Percentiles rank a stretch among this genome's conserved stretches.
Conservation (phyloP, 2,329 filamentous ascomycete species). For the Curvularia hawaiiensis region DNA sequence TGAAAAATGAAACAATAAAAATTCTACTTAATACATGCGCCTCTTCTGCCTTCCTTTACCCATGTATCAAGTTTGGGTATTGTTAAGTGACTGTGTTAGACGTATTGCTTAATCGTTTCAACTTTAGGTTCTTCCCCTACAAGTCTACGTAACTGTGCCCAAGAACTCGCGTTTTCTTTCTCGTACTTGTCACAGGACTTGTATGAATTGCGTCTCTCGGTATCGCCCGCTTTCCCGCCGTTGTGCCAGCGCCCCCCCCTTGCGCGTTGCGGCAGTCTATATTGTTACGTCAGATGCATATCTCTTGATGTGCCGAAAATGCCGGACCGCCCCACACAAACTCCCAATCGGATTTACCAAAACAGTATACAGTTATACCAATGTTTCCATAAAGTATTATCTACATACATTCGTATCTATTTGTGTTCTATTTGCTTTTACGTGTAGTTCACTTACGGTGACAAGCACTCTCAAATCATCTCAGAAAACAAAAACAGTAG, state of each 20-base stretch:
- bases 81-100: not conserved
- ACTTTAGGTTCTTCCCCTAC: not conserved
- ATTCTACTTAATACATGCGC: not conserved
- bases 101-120: not conserved
- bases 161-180: not conserved
- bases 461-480: too few species aligned
- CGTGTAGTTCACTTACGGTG: too few species aligned
- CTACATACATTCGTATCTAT: too few species aligned
- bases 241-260: not conserved
- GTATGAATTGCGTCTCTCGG: not conserved
- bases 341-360: too few species aligned
- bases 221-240: not conserved
- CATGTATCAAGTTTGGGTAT: not conserved
- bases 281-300: constrained; percentile 13
- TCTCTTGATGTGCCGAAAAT: too few species aligned
- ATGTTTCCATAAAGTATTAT: too few species aligned
- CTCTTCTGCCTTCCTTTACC: not conserved
- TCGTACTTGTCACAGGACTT: not conserved
- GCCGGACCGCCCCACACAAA: too few species aligned
- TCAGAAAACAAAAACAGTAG: too few species aligned
- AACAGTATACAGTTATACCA: too few species aligned
- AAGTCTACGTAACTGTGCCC: not conserved
- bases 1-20: not conserved
- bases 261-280: not conserved
- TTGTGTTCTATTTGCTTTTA: too few species aligned